Conservation (phyloP, 2,329 filamentous ascomycete species). For the Xylariomycetidae sp. region DNA sequence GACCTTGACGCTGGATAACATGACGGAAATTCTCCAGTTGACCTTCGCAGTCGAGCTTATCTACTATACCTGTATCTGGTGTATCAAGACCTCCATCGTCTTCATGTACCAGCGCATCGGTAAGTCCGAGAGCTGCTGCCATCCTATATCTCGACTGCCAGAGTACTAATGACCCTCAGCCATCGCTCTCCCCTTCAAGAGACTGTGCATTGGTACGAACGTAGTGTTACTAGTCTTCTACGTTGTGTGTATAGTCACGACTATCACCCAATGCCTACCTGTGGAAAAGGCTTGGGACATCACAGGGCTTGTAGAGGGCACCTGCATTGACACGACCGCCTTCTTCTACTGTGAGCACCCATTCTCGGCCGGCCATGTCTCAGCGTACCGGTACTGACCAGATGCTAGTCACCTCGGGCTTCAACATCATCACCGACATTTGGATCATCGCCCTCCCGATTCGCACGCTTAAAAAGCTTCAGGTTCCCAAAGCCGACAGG, state of each 20-base stretch:
- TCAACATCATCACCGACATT: constrained; percentile 42
- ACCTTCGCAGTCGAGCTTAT: constrained; percentile 30
- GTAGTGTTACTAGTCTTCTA: constrained; percentile 33
- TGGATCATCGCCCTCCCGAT: constrained; percentile 40
- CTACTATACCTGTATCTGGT: constrained; percentile 34
- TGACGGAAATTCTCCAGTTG: constrained; percentile 13
- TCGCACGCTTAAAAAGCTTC: constrained; percentile 35
- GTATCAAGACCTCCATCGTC: constrained; percentile 39
- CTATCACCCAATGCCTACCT: constrained; percentile 36
- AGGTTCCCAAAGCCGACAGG: constrained; percentile 43
- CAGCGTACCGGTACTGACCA: background rate
- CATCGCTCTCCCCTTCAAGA: constrained; percentile 21
- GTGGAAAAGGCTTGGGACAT: constrained; percentile 37
- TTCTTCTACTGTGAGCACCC: constrained; percentile 34
- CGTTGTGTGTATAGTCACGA: constrained; percentile 32
- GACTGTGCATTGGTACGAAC: constrained; percentile 30
- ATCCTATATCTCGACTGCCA: constrained; percentile 7
- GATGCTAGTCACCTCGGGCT: constrained; percentile 30
- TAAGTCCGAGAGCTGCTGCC: too few relatives aligned
- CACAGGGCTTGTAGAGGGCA: constrained; percentile 21
- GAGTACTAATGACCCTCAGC: constrained; percentile 10
- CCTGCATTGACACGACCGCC: constrained; percentile 34
- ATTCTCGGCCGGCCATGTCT: background rate
- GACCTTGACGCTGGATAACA: constrained; percentile 10
- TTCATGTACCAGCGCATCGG: constrained; percentile 41